phyloP scores from a whole-genome alignment of 1,139 yeast species.

The Kurtzmaniella quercitrusa region DNA sequence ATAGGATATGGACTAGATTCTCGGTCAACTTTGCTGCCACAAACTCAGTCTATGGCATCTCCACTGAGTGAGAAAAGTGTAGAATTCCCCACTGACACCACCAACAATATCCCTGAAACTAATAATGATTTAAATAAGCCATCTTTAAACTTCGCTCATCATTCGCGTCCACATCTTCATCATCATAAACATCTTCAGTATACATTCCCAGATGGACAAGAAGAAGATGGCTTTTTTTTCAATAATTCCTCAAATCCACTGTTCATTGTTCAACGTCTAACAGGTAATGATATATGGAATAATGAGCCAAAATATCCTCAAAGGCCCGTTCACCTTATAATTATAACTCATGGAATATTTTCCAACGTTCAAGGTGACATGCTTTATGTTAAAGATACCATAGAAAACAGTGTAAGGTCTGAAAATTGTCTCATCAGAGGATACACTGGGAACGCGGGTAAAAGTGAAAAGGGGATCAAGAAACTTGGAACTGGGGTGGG shows the following conservation, averaged over 20 bases:
- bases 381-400: conserved; percentile 76
- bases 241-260: conserved; percentile 18
- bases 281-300: conserved; percentile 72
- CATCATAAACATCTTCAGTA: not conserved
- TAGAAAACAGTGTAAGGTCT: conserved; percentile 50
- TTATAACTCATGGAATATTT: conserved; percentile 87
- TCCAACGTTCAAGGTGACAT: conserved; percentile 88
- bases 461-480: conserved; percentile 85
- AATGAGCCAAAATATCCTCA: conserved; percentile 35
- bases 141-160: not conserved
- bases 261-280: conserved; percentile 42
- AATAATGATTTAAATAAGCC: not conserved
- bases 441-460: conserved; percentile 76
- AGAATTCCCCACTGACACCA: not conserved
- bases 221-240: conserved; percentile 9
- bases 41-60: not conserved
- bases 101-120: not conserved
- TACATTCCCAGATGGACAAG: conserved; percentile 5
- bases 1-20: not conserved
- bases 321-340: conserved; percentile 64
- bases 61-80: not conserved
- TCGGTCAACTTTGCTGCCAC: not conserved
- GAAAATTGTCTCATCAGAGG: conserved; percentile 79
- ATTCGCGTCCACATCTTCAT: conserved; percentile 14
- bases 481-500: conserved; percentile 79